Evolutionary conservation across 2,329 filamentous ascomycete genomes (phyloP), one percentile per base, ranked within the genome.

Genomic region (Alternaria sp.): DNA sequence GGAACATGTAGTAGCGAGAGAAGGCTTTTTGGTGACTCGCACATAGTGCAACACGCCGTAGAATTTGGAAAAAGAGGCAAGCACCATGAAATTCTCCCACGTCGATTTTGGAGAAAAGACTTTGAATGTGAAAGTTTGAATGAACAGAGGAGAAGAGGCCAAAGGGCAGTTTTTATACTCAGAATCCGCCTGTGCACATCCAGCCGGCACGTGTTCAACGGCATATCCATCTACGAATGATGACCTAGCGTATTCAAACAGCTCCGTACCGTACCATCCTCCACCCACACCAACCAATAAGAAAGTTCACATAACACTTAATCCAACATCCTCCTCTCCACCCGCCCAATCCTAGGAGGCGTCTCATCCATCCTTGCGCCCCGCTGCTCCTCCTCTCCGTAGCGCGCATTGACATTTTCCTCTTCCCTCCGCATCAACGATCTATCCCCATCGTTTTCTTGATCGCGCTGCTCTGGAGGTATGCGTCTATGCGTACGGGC

Each of bases 311-410:
- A 40, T 40, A 17, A 17, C n/a, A 7, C n/a, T 6, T 45, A 45
- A 12, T 53, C 57, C 19, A 49, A 15, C 65, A 69, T 66, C 13
- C 67, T 55, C 30, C 75, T 70, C 65, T 80, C 78, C 45, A 79
- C 68, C 54, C 73, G 63, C 1, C 78, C 78, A 45, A 79, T 59
- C n/a, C 75, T 59, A 15, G 78, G 77, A 17, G 78, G 77, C 44
- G 78, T 80, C 62, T 79, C 76, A 63, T 79, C 75, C 72, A 80
- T 76, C 9, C 68, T 62, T n/a, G 69, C 70, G 3, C 25, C 15
- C 44, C 61, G 61, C 47, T 70, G 65, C 26, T 62, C 74, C 1
- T 68, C 65, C n/a, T 66, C 67, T 26, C 65, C 66, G 61, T 75
- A 68, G 32, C 77, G 63, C 54, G 70, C 64, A 8, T 67, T 58